Base-by-base conservation (phyloP, 148 eudicot genomes). In the Linanthus parryae region DNA sequence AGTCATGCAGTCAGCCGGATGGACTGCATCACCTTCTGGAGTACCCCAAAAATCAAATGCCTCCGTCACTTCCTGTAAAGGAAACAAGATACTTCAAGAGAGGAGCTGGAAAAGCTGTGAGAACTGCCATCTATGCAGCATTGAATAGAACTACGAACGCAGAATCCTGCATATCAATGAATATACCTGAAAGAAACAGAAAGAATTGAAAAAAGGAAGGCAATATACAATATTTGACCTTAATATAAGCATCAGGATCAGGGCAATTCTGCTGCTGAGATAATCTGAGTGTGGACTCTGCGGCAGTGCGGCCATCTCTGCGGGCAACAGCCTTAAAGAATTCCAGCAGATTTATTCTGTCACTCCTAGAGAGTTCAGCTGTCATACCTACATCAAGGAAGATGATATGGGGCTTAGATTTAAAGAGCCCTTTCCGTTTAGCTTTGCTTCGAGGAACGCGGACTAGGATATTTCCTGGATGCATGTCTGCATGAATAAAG, bases 401-500 rank as follows among this genome's bases (percentile, higher is more conserved):
- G 44, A 92, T 57, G 14, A 92, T 85, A 68, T 92, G 95, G 28
- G 98, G 98, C 75, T 86, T 92, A 43, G 96, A 73, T 57, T 77
- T 88, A 34, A 79, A 69, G 35, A 64, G 59, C 56, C 56, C 53
- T 54, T 75, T 87, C 16, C 72, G 67, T 24, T 76, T 56, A 23
- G 77, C 41, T 66, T 77, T 86, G 41, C 61, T 82, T 59, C 52
- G 61, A 60, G 80, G 58, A 38, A 63, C 69, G 21, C 96, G 82
- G 13, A 92, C 98, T 56, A 92, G 95, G 58, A 92, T 92, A 74
- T 92, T 92, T 61, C 98, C 98, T 31, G 98, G 98, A 71, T 92
- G 98, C 98, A 92, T 92, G 71, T 92, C 98, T 36, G 98, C 98
- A 63, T 92, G 98, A 62, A 92, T 78, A 56, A 92, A 92, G 72